These are phyloP conservation scores for Guyanaporus albipodus DNA, from an alignment of 768 basidiomycete species.

Conservation along the genomic window DNA sequence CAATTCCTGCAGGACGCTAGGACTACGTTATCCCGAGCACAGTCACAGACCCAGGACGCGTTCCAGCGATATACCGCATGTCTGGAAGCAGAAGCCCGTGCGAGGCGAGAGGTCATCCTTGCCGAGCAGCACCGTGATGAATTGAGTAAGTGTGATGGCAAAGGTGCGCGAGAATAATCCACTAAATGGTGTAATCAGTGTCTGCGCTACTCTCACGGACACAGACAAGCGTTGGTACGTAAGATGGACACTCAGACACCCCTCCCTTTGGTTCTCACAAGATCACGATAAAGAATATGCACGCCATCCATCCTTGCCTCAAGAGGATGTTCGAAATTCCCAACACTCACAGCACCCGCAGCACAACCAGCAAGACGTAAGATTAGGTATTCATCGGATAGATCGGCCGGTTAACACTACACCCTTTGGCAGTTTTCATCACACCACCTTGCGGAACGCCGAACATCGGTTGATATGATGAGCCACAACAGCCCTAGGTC, in stretches of 20 bases:
- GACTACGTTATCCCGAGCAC: slow-evolving; percentile 55
- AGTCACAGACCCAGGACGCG: slow-evolving; percentile 69
- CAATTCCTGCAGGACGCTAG: slow-evolving; percentile 62
- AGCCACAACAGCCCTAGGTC: slow-evolving; percentile 33
- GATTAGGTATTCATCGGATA: slow-evolving; percentile 16
- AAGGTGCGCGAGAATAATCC: slow-evolving; percentile 13
- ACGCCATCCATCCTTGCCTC: slow-evolving; percentile 30
- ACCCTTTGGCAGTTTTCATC: slow-evolving; percentile 29
- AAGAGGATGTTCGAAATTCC: slow-evolving; percentile 29
- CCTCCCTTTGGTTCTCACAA: slow-evolving; percentile 17
- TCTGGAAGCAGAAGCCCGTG: slow-evolving; percentile 63
- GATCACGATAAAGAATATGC: slow-evolving; percentile 28
- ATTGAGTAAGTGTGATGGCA: slow-evolving; percentile 33
- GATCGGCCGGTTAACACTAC: slow-evolving; percentile 19
- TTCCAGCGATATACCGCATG: slow-evolving; percentile 67
- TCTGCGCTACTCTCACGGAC: slow-evolving; percentile 34
- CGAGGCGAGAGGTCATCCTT: slow-evolving; percentile 56
- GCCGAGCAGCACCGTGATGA: slow-evolving; percentile 72
- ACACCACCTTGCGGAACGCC: slow-evolving; percentile 32
- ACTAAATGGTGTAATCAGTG: slow-evolving; percentile 26
- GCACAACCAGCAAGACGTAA: slow-evolving; percentile 33
- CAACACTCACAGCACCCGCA: slow-evolving; percentile 29
- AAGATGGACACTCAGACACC: slow-evolving; percentile 12
- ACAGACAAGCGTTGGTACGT: slow-evolving; percentile 34
- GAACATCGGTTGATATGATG: slow-evolving; percentile 32